Evolutionary conservation across 2,329 filamentous ascomycete genomes (phyloP).

Genomic region (Nigrograna mackinnonii): DNA sequence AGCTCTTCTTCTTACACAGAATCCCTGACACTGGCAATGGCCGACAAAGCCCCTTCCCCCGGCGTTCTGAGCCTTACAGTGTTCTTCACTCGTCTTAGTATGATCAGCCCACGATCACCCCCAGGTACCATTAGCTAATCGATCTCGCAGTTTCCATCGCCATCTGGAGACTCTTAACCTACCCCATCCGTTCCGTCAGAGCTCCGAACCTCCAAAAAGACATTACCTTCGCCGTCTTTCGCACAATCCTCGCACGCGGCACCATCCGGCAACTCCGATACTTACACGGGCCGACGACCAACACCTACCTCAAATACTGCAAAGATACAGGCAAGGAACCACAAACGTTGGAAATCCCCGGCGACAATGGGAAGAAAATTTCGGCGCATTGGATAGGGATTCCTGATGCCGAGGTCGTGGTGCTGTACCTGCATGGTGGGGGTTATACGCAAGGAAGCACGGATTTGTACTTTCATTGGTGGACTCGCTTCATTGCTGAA

Average conservation of each 20-base stretch:
- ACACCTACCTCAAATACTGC: conserved; percentile 18
- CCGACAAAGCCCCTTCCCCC: too few species aligned
- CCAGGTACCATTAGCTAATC: too few species aligned
- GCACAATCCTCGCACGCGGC: conserved; percentile 14
- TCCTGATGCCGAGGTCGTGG: conserved; percentile 18
- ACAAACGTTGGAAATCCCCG: conserved; percentile 8
- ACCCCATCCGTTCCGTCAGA: conserved; percentile 16
- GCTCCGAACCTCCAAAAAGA: conserved; percentile 16
- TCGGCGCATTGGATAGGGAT: conserved; percentile 26
- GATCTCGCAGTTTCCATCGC: background rate
- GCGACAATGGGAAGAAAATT: conserved; percentile 1
- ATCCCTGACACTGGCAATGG: too few species aligned
- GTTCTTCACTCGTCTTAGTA: too few species aligned
- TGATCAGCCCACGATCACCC: too few species aligned
- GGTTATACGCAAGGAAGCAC: conserved; percentile 20
- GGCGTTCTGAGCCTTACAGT: too few species aligned
- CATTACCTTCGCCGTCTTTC: conserved; percentile 18
- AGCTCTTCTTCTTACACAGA: too few species aligned
- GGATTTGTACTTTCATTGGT: conserved; percentile 12
- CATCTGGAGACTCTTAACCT: conserved; percentile 8
- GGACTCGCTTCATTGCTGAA: conserved; percentile 12
- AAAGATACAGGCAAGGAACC: conserved; percentile 11
- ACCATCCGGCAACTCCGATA: conserved; percentile 24
- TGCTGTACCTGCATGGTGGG: conserved; percentile 26
- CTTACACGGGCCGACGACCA: conserved; percentile 15